Evolutionary conservation across 768 basidiomycete species (phyloP), one percentile per base, ranked within the genome.

Genomic region (Agaricus sinodeliciosus): DNA sequence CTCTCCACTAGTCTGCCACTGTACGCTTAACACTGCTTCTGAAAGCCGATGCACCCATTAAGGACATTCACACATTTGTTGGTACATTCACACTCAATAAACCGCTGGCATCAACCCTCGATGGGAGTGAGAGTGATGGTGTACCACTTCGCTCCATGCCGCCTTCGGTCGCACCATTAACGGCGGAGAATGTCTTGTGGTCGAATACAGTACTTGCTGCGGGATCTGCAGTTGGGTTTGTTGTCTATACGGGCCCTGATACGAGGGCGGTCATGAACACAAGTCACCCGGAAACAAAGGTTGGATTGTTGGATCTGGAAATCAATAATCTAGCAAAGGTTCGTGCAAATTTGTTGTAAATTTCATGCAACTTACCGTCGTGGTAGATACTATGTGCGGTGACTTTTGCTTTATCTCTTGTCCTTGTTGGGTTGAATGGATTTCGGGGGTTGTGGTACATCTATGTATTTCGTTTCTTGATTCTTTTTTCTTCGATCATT

Each of bases 201-300:
- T 80, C 94, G 0, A 98, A 98, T 65, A 98, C 96, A 0, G 96
- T 99, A 3, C 78, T 99, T 27, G 95, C 96, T 16, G 92, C 96
- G 0, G 96, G 95, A 1, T 86, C 86, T 19, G 94, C 91, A 0
- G 80, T 98, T 36, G 94, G 94, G 3, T 85, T 98, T 51, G 84
- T 99, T 18, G 77, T 96, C 3, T 99, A 97, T 65, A 98, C 96
- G 2, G 96, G 96, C 0, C 70, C 85, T 0, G 94, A 99, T 67
- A 98, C 95, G 6, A 76, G 96, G 51, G 96, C 96, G 1, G 95
- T 97, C 19, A 93, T 99, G 92, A 99, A 99, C 60, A 99, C 96
- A 3, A 94, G 90, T 60, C 93, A 95, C 68, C 94, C 96, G 0
- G 87, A 85, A 59, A 98, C 94, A 1, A 99, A 99, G 67, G 81